Evolutionary conservation across 495 filamentous ascomycete species (phyloP).

Genomic region (Cladorrhinum samala): DNA sequence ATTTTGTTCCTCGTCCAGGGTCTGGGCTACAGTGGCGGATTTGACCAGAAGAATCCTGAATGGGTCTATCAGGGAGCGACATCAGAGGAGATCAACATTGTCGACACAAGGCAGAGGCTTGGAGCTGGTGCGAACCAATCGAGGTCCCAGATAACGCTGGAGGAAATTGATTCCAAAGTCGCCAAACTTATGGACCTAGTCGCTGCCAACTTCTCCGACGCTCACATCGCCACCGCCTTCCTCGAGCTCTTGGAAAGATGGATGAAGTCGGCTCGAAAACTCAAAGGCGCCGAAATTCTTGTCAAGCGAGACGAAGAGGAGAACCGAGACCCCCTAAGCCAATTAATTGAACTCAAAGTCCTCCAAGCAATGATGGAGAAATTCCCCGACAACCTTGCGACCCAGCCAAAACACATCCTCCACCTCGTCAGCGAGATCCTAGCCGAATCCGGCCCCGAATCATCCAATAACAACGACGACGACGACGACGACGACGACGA

Average conservation of each 20-base stretch:
- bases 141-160: slow-evolving; percentile 4
- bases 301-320: slow-evolving; percentile 30
- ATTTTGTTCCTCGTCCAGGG: slow-evolving; percentile 36
- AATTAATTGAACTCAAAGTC: slow-evolving; percentile 55
- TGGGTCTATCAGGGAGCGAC: slow-evolving; percentile 32
- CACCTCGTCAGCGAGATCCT: slow-evolving; percentile 57
- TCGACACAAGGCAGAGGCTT: slow-evolving; percentile 8
- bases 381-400: slow-evolving; percentile 62
- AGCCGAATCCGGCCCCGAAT: slow-evolving; percentile 14
- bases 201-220: slow-evolving; percentile 45
- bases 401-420: slow-evolving; percentile 55
- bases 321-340: slow-evolving; percentile 36
- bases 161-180: slow-evolving; percentile 43
- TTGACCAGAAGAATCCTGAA: slow-evolving; percentile 18
- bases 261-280: slow-evolving; percentile 37
- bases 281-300: slow-evolving; percentile 7
- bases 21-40: slow-evolving; percentile 35
- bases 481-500: slow-evolving; percentile 43
- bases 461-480: too few species aligned
- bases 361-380: slow-evolving; percentile 61
- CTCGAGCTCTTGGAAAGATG: slow-evolving; percentile 57
- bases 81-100: slow-evolving; percentile 27
- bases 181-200: slow-evolving; percentile 52
- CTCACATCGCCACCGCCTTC: slow-evolving; percentile 57
- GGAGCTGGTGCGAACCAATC: not conserved